These are phyloP conservation scores for Candida sp. DNA, from an alignment of 1,139 yeast genomes.

Conservation along the genomic window DNA sequence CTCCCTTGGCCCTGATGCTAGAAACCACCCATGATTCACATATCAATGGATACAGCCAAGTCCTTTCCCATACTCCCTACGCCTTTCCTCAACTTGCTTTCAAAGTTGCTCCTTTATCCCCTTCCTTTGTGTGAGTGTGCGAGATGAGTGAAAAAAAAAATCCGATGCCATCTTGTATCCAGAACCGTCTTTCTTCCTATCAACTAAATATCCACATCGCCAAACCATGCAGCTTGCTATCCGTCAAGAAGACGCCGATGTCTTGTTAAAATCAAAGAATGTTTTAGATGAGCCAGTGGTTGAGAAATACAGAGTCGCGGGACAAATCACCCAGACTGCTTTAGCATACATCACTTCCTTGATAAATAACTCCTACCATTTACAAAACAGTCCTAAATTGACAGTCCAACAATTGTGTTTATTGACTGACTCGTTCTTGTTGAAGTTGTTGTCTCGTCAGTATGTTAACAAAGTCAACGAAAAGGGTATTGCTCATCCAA, in stretches of 20 bases:
- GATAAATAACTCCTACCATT: slow-evolving; percentile 75
- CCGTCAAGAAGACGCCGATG: slow-evolving; percentile 73
- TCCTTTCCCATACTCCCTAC: too few species aligned
- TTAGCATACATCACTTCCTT: slow-evolving; percentile 66
- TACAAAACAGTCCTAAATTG: slow-evolving; percentile 46
- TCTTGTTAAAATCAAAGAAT: slow-evolving; percentile 77
- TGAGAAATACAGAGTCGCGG: slow-evolving; percentile 88
- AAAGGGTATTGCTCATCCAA: slow-evolving; percentile 94
- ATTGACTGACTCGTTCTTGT: slow-evolving; percentile 76
- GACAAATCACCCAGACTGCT: slow-evolving; percentile 90
- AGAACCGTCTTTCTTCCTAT: neutral
- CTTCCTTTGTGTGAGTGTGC: neutral
- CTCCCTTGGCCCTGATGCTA: too few species aligned
- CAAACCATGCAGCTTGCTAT: slow-evolving; percentile 62
- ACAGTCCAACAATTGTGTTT: slow-evolving; percentile 81
- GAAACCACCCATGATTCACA: too few species aligned
- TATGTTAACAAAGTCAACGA: slow-evolving; percentile 65
- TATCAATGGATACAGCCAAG: too few species aligned
- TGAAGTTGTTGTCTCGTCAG: slow-evolving; percentile 54
- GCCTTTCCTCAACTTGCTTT: neutral
- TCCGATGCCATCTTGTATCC: neutral
- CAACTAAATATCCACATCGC: slow-evolving; percentile 1
- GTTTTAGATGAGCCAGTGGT: slow-evolving; percentile 62
- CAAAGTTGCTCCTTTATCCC: neutral
- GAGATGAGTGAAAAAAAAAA: slow-evolving; percentile 12